Percentiles rank a stretch among this genome's conserved stretches.
These are phyloP conservation scores for Salix suchowensis DNA, from an alignment of 345 rosid genomes.

Conservation along the genomic window DNA sequence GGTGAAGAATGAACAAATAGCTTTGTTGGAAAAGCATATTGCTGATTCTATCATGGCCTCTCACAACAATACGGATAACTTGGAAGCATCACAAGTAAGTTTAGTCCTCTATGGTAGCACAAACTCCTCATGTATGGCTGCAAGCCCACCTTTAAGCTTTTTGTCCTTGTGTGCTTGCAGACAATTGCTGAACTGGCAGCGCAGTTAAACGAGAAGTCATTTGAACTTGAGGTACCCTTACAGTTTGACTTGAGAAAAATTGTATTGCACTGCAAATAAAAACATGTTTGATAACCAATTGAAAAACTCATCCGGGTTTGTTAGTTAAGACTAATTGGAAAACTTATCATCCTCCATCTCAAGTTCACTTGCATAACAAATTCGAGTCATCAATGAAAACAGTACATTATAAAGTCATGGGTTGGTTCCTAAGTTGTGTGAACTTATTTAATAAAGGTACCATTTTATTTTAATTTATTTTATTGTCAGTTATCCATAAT, in stretches of 20 bases:
- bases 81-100: constrained; percentile 65
- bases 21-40: constrained; percentile 74
- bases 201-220: constrained; percentile 85
- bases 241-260: constrained; percentile 1
- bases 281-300: not conserved
- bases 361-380: not conserved
- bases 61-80: constrained; percentile 50
- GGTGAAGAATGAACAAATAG: constrained; percentile 70
- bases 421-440: not conserved
- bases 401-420: not conserved
- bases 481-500: not conserved
- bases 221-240: constrained; percentile 79
- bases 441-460: not conserved
- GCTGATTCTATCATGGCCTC: constrained; percentile 54
- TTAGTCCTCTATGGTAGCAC: constrained; percentile 8
- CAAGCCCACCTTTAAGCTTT: constrained; percentile 20
- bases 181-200: constrained; percentile 63
- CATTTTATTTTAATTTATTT: too few species aligned
- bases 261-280: not conserved
- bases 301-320: not conserved
- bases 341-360: not conserved
- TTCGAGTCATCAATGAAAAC: not conserved
- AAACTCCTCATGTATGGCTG: constrained; percentile 1
- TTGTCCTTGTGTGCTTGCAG: constrained; percentile 42
- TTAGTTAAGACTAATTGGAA: not conserved